Conservation (phyloP, 2,329 filamentous ascomycete genomes). For the Xylariales sp. region DNA sequence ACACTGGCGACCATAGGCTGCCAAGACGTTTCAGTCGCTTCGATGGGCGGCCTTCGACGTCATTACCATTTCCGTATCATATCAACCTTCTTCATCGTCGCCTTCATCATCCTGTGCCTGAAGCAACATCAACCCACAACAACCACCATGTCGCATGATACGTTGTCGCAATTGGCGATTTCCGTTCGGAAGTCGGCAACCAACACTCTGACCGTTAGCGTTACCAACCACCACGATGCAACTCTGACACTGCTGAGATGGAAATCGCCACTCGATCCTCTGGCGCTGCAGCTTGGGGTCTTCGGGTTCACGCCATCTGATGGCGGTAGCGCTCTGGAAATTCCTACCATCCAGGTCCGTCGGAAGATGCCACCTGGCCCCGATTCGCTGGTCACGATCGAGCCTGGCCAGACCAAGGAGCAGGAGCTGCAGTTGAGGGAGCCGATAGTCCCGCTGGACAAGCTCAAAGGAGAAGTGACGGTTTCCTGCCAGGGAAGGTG, state of each 20-base stretch:
- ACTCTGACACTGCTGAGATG: constrained; percentile 39
- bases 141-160: constrained; percentile 16
- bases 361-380: constrained; percentile 35
- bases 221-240: constrained; percentile 34
- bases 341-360: constrained; percentile 32
- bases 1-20: no score
- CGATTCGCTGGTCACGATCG: constrained; percentile 34
- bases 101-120: constrained; percentile 15
- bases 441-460: constrained; percentile 29
- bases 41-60: constrained; percentile 2
- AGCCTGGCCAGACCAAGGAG: constrained; percentile 29
- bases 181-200: constrained; percentile 22
- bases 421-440: constrained; percentile 33
- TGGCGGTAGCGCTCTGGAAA: constrained; percentile 25
- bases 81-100: constrained; percentile 10
- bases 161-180: constrained; percentile 21
- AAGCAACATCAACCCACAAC: constrained; percentile 10
- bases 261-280: constrained; percentile 39
- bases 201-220: constrained; percentile 28
- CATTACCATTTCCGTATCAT: constrained; percentile 2
- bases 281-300: constrained; percentile 37
- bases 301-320: constrained; percentile 30
- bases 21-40: constrained; percentile 5
- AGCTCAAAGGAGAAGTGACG: constrained; percentile 26
- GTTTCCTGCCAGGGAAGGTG: constrained; percentile 34